Percentiles rank a stretch among this genome's conserved stretches.
Conservation (phyloP, 2,329 filamentous ascomycete genomes). For the Emericellopsis atlantica region DNA sequence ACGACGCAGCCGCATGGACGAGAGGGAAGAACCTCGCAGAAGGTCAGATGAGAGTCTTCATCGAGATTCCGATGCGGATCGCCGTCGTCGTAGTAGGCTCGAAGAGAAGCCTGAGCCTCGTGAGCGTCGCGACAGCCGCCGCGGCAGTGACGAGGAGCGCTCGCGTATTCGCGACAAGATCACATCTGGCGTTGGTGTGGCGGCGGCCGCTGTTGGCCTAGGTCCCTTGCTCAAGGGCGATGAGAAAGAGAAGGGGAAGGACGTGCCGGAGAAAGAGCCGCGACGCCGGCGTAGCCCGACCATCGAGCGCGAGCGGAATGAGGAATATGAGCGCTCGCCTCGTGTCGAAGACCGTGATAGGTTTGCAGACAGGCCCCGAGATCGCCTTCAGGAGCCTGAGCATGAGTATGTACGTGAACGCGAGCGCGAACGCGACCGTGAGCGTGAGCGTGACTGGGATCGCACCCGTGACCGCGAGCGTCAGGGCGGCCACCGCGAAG, state of each 20-base stretch:
- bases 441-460: not conserved
- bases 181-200: conserved; percentile 31
- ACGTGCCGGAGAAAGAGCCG: conserved; percentile 4
- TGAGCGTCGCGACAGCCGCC: conserved; percentile 16
- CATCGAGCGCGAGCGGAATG: conserved; percentile 11
- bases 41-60: conserved; percentile 8
- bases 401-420: not conserved
- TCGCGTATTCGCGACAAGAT: conserved; percentile 34
- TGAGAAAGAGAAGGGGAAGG: conserved; percentile 21
- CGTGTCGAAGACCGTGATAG: no score
- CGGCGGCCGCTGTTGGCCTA: conserved; percentile 34
- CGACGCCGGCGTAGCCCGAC: conserved; percentile 15
- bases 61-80: conserved; percentile 14
- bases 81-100: conserved; percentile 11
- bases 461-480: conserved; percentile 2
- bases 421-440: not conserved
- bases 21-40: conserved; percentile 4
- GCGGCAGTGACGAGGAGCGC: conserved; percentile 19
- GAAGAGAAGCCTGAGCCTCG: conserved; percentile 10
- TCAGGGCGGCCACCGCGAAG: not conserved
- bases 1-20: conserved; percentile 2
- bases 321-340: not conserved
- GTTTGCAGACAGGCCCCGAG: no score
- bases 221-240: conserved; percentile 22
- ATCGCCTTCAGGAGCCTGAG: no score